Base-by-base conservation (phyloP, 495 filamentous ascomycete genomes). In the Lindgomyces ingoldianus region DNA sequence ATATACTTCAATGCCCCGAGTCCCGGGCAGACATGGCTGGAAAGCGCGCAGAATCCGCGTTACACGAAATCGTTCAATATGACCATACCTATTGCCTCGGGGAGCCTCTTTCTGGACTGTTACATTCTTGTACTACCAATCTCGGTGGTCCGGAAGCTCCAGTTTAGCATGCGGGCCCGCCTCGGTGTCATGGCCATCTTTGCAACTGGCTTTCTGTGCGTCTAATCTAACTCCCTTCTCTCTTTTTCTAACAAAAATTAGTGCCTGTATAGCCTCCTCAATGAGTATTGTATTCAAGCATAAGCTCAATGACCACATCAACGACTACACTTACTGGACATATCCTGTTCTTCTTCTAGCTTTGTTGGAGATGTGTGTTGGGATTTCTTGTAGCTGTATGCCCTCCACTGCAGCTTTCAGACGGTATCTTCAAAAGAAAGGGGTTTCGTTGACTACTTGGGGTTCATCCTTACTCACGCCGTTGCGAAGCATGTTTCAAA, bases 101-200 rank as follows among this genome's bases (percentile, higher is more conserved):
- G 11, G 3, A 44, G 33, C 25, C 30, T 61, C 6, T 11, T 29
- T 10, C 22, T 29, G 21, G 58, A 61, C 27, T 3, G 39, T 12
- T 61, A 52, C 47, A 61, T 61, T 21, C 21, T 61, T 16, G 24
- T 61, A 3, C 25, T 61, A 3, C 58, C 58, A 22, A 3, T 61
- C 4, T 4, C 25, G 18, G 58, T 44, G 18, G 10, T 45, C 2
- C 53, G 3, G 58, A 26, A 53, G 12, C 22, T 61, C 11, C 58
- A 53, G n/a, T 19, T 61, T n/a, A 53, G 11, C 25, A 52, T 3
- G 29, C 21, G 4, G 19, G 53, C 18, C 18, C 11, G 24, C 2
- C 18, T 61, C 10, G 58, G 58, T 1, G 26, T 61, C 2, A 18
- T 26, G 3, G 58, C 48, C 19, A 53, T 61, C 4, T 61, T 61